Base-by-base conservation (phyloP, 768 basidiomycete species). In the Serpula lacrymans region DNA sequence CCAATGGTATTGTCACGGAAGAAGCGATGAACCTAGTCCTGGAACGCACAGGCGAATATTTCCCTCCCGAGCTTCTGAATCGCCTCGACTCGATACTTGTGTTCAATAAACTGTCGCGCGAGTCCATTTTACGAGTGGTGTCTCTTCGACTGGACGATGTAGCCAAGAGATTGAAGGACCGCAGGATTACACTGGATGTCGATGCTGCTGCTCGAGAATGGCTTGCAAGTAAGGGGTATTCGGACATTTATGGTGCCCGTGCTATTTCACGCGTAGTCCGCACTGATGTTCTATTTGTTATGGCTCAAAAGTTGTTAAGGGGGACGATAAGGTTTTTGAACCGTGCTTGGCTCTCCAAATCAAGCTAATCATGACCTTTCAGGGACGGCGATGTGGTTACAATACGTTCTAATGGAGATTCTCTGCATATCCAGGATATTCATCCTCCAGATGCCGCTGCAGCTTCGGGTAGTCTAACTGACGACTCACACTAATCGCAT, bases 41-140 rank as follows among this genome's bases (percentile, higher is more conserved):
- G 21, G 75, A 81, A 42, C 75, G 84, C 14, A 88, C 88, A 0
- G 70, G 79, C 0, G 81, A 82, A 47, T 82, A 83, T 64, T 94
- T 94, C 74, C 84, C 90, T 8, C 92, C 92, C 0, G 92, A 96
- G 60, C 73, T 95, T 3, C 74, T 94, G 40, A 94, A 94, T 57
- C 82, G 92, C 6, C 75, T 95, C 25, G 91, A 95, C 54, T 79
- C 86, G 1, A 86, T 88, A 64, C 68, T 87, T 12, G 83, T 95
- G 7, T 95, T 96, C 71, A 94, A 94, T 71, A 93, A 91, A 55
- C 79, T 96, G 13, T 82, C 86, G 2, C 74, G 71, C 18, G 57
- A 65, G 17, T 82, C 85, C 3, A 86, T 94, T 39, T 64, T 88
- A n/a, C 67, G 84, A 34, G 84, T 96, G 17, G 89, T 94, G 14